Base-by-base conservation (phyloP, 352 stramenopile species). In the Phytophthora idaei region DNA sequence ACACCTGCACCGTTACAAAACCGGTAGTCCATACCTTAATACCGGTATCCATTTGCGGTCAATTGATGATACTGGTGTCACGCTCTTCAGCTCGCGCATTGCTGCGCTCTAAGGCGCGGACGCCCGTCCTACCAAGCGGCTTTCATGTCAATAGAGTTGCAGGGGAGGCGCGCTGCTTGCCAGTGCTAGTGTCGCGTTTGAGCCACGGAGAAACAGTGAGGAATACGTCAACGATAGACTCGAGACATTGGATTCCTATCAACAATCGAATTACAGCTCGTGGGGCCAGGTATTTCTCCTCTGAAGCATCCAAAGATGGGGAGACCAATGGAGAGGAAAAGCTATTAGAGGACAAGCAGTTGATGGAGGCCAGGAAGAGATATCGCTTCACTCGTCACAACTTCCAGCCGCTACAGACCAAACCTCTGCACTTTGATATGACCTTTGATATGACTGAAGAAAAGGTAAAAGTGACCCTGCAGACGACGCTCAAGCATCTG, bases 341-440 rank as follows among this genome's bases (percentile, higher is more conserved):
- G 25, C 14, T 28, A 51, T 0, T n/a, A 15, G 7, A 4, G 5
- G 28, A 56, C 7, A 51, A 45, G 42, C 27, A 57, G 41, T n/a
- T 57, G 34, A 41, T 66, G 32, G 61, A 64, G 39, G 37, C 32
- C 29, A 68, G 29, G 46, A 92, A 89, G 76, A 90, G 76, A 48
- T 93, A 90, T 55, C 85, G 85, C 64, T 93, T 90, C 61, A 89
- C 80, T 39, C 81, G 82, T 57, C 57, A 76, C 17, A 76, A 93
- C 61, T 93, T 93, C 55, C 61, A 80, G 57, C 78, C 85, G 29
- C 71, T 93, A 47, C 48, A 61, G 11, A 92, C 83, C 31, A 86
- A 83, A 67, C 85, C 85, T 9, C 66, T 93, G 46, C 85, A 93
- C 72, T 90, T 90, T 42, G 81, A 93, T 68, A 90, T 91, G 83